Conservation (phyloP, 2,329 filamentous ascomycete species). For the Hymenoscyphus scutula region DNA sequence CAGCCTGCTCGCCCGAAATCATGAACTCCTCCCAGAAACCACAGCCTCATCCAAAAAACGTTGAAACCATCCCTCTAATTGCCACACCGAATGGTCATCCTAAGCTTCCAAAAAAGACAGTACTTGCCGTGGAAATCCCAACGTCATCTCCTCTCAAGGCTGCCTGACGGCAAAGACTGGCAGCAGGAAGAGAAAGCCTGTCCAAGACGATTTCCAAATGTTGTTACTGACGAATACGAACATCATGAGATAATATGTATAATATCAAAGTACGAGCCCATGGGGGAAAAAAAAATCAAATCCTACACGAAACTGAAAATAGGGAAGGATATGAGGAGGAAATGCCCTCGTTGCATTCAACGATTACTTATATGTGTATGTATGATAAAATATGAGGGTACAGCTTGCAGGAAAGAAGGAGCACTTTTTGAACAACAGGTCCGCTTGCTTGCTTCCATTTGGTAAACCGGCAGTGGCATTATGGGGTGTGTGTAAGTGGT, state of each 20-base stretch:
- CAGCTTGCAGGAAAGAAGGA: no score
- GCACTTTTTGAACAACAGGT: no score
- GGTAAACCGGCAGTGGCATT: no score
- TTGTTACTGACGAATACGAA: constrained; percentile 17
- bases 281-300: constrained; percentile 33
- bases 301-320: no score
- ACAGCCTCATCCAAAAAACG: constrained; percentile 7
- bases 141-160: constrained; percentile 44
- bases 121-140: constrained; percentile 35
- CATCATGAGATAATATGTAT: constrained; percentile 24
- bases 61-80: constrained; percentile 26
- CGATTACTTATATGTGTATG: no score
- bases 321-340: no score
- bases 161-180: constrained; percentile 45
- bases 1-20: constrained; percentile 15
- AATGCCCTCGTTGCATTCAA: no score
- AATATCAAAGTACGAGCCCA: constrained; percentile 22
- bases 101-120: constrained; percentile 31
- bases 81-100: constrained; percentile 32
- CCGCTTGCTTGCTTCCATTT: no score
- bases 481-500: no score
- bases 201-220: constrained; percentile 7
- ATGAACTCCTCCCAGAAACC: neutral
- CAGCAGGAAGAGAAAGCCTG: constrained; percentile 46
- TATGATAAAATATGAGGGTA: no score